A percentile compares a stretch with the other conserved stretches of the same genome.
These are phyloP conservation scores for Immersiella caudata DNA, from an alignment of 495 filamentous ascomycete genomes.

Conservation along the genomic window DNA sequence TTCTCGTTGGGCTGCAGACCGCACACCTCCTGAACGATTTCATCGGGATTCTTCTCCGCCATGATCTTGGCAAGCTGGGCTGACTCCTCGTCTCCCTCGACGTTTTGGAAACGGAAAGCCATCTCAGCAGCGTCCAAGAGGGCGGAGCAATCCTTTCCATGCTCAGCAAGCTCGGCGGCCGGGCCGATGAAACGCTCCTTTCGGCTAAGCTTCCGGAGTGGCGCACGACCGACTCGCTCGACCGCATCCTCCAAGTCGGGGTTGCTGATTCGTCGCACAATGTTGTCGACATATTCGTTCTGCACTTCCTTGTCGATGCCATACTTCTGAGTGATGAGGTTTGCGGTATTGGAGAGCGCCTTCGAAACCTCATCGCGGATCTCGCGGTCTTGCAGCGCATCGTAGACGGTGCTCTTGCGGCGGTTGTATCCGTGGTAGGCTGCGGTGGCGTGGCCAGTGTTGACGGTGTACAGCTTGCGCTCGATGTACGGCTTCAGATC, in stretches of 20 bases:
- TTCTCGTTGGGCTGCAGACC: slow-evolving; percentile 72
- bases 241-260: slow-evolving; percentile 91
- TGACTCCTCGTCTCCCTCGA: slow-evolving; percentile 86
- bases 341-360: slow-evolving; percentile 78
- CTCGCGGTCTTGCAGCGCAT: slow-evolving; percentile 66
- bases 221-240: slow-evolving; percentile 93
- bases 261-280: slow-evolving; percentile 90
- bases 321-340: slow-evolving; percentile 85
- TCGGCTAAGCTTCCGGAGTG: slow-evolving; percentile 85
- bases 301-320: slow-evolving; percentile 76
- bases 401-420: slow-evolving; percentile 82
- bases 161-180: slow-evolving; percentile 79
- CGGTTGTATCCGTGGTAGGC: slow-evolving; percentile 90
- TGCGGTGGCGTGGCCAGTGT: slow-evolving; percentile 95
- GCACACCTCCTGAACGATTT: slow-evolving; percentile 70
- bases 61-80: slow-evolving; percentile 80
- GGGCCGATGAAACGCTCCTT: slow-evolving; percentile 96
- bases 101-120: slow-evolving; percentile 90
- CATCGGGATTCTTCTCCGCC: slow-evolving; percentile 65
- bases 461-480: slow-evolving; percentile 99
- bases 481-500: slow-evolving; percentile 94
- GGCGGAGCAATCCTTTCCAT: slow-evolving; percentile 66
- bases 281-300: slow-evolving; percentile 86
- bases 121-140: slow-evolving; percentile 79
- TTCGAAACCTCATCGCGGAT: slow-evolving; percentile 76